Base-by-base conservation (phyloP, 495 filamentous ascomycete species). In the Penicillium alfredii region DNA sequence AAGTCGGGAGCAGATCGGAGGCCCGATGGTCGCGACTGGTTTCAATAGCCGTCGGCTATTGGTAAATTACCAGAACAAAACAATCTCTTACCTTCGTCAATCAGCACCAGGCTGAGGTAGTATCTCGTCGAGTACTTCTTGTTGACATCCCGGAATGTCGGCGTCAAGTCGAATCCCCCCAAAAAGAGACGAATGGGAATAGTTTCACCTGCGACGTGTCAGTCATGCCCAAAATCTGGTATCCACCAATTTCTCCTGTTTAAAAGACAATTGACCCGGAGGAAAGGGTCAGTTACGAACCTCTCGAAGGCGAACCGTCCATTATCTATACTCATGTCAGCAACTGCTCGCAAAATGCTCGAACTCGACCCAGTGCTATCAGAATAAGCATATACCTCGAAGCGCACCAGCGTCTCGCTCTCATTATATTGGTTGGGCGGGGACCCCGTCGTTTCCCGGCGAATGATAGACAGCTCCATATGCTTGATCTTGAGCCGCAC, bases 361-460 rank as follows among this genome's bases (percentile, higher is more conserved):
- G n/a, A 34, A 17, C 12, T 28, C 8, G 5, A 20, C 30, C 3
- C 14, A 30, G 10, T 12, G 11, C n/a, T 19, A 11, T 35, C 8
- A 18, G 23, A 24, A 6, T 22, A 31, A 19, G 17, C 44, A 49
- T 76, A 57, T 60, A 92, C 87, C 80, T 99, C 92, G 50, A 99
- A 99, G 41, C 92, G 78, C 39, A 99, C 92, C 54, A 99, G 68
- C 9, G 92, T 99, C 67, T 99, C 92, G 63, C 88, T 95, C 71
- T 99, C 92, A 61, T 99, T 97, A 61, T 99, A 99, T 60, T 99
- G 93, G 64, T 99, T 99, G n/a, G 92, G 92, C n/a, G 92, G 85
- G 3, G 86, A 88, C 11, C 92, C 92, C 5, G 92, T 97, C 4
- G 92, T 97, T 66, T 99, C 92, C 44, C 92, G 74, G 48, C 92